Evolutionary conservation across 352 stramenopile species (phyloP), one percentile per base, ranked within the genome.

Genomic region (Phytopythium helicoides): DNA sequence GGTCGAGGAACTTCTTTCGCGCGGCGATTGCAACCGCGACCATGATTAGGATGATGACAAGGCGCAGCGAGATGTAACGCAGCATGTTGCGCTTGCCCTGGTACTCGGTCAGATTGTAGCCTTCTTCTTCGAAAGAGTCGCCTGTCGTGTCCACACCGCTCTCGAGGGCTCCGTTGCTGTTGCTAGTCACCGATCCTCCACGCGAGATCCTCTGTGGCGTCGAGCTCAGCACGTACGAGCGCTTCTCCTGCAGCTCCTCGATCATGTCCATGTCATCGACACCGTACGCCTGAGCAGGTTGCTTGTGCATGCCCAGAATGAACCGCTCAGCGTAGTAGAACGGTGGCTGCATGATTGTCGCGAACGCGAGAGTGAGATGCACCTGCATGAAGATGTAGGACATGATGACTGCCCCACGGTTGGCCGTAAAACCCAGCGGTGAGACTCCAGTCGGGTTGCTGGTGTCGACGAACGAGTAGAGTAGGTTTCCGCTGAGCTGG

Each of bases 1-100:
- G 46, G 34, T 86, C 75, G n/a, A 81, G 56, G 55, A 82, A 86
- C 23, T 78, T 60, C 45, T 77, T 68, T 15, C 74, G 66, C 6
- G 64, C 45, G n/a, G 69, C 38, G 10, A 81, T 58, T 2, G 72
- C 71, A 28, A 71, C 51, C 3, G 79, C 47, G 19, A 81, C 73
- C 11, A 86, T 49, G 19, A 72, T 55, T 0, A 51, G 37, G 45
- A 86, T 60, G 25, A 83, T 71, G n/a, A 45, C 52, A 11, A 75
- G 60, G 25, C 75, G 69, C 47, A 86, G 58, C 10, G 59, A 36
- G 9, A 81, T 51, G 61, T 84, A 83, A 41, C 75, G 70, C 53
- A 81, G 21, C 2, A 63, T 42, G 37, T 75, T 71, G 33, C 51
- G 45, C 12, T 54, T 50, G 35, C 66, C 70, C 23, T 74, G 58